Percentiles rank a stretch among this genome's conserved stretches.
phyloP scores from a whole-genome alignment of 768 basidiomycete genomes.

The Leccinellum luteum region DNA sequence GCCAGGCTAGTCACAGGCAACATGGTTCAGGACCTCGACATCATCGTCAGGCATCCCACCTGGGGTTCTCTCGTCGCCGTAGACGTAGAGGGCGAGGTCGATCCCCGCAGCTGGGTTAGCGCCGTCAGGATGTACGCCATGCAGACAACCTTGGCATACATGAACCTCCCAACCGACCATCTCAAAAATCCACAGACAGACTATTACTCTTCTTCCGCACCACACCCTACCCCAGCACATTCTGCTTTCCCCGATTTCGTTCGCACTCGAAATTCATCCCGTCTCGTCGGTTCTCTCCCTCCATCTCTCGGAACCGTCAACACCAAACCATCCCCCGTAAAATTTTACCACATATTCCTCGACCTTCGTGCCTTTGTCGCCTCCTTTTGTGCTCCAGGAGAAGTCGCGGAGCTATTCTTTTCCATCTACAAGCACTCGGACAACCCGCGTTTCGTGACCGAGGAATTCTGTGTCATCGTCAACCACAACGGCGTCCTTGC shows the following conservation, averaged over 20 bases:
- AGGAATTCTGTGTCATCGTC: constrained; percentile 86
- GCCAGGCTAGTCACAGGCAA: constrained; percentile 85
- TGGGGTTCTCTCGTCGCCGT: constrained; percentile 89
- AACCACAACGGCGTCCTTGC: constrained; percentile 89
- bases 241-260: constrained; percentile 65
- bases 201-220: constrained; percentile 38
- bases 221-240: constrained; percentile 59
- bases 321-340: constrained; percentile 46
- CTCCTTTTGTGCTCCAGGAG: constrained; percentile 84
- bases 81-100: constrained; percentile 83
- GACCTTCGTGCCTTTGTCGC: constrained; percentile 93
- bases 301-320: constrained; percentile 9
- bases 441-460: constrained; percentile 77
- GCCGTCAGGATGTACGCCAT: constrained; percentile 89
- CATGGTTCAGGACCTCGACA: constrained; percentile 86
- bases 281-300: constrained; percentile 36
- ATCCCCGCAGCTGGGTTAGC: constrained; percentile 82
- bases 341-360: constrained; percentile 88
- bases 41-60: constrained; percentile 93
- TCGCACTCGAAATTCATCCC: constrained; percentile 31
- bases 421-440: constrained; percentile 87
- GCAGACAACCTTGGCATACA: constrained; percentile 81
- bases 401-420: constrained; percentile 91
- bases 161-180: constrained; percentile 48
- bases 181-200: constrained; percentile 41